Conservation (phyloP, 352 stramenopile genomes). For the Pythium aquatile region DNA sequence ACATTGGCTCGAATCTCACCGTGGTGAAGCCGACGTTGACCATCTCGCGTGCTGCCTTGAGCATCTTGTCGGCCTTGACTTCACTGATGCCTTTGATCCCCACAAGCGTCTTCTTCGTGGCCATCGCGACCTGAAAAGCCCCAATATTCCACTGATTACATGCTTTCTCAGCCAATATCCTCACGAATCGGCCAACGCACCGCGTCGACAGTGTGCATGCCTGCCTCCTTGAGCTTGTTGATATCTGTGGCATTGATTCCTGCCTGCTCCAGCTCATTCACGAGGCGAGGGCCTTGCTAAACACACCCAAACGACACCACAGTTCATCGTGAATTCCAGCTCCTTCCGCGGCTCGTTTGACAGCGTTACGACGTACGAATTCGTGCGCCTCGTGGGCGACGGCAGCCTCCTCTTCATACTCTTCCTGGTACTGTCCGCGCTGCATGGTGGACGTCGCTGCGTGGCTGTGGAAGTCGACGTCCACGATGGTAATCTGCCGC, state of each 20-base stretch:
- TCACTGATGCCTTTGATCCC: slow-evolving; percentile 99
- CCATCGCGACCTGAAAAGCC: slow-evolving; percentile 88
- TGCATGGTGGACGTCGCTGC: slow-evolving; percentile 21
- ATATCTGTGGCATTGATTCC: slow-evolving; percentile 97
- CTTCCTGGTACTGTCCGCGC: slow-evolving; percentile 45
- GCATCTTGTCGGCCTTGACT: slow-evolving; percentile 98
- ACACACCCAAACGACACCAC: not conserved
- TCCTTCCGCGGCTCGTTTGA: not conserved
- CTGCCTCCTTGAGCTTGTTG: slow-evolving; percentile 97
- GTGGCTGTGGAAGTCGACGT: not conserved
- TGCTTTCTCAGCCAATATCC: not conserved
- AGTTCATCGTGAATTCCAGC: not conserved
- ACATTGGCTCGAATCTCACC: slow-evolving; percentile 40
- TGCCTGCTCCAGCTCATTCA: slow-evolving; percentile 93
- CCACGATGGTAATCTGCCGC: slow-evolving; percentile 15
- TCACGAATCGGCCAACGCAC: slow-evolving; percentile 35
- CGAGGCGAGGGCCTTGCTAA: slow-evolving; percentile 76
- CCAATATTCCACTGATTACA: not conserved
- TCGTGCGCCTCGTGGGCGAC: slow-evolving; percentile 43
- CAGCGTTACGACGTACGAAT: slow-evolving; percentile 21
- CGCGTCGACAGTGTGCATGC: slow-evolving; percentile 98
- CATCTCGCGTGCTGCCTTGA: slow-evolving; percentile 96
- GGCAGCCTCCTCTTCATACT: slow-evolving; percentile 38
- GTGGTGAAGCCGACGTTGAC: slow-evolving; percentile 99
- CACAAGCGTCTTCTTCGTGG: slow-evolving; percentile 96